Evolutionary conservation across 345 rosid genomes (phyloP).

Genomic region (Rhizophora mangle): DNA sequence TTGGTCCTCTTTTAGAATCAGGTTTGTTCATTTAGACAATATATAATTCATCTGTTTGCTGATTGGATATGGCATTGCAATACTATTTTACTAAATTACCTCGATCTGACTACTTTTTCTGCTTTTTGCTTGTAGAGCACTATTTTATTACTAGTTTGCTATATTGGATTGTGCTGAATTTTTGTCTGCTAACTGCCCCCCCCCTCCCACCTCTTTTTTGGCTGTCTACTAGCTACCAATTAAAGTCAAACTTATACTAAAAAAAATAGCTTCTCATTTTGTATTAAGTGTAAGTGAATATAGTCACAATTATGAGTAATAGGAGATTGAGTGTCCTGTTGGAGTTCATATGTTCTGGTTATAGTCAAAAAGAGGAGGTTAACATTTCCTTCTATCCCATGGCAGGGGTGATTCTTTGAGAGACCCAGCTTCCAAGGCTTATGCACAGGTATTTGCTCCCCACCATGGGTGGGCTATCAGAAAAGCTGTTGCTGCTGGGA

Average conservation of each 20-base stretch:
- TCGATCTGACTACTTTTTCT: too few species aligned
- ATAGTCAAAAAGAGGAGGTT: neutral
- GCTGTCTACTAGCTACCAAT: too few species aligned
- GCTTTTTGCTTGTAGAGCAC: too few species aligned
- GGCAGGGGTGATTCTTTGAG: conserved; percentile 77
- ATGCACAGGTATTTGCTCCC: conserved; percentile 86
- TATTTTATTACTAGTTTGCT: too few species aligned
- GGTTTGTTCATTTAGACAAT: too few species aligned
- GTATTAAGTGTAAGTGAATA: neutral
- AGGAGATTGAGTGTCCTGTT: conserved; percentile 9
- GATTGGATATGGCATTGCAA: too few species aligned
- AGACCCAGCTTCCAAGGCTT: conserved; percentile 87
- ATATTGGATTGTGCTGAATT: too few species aligned
- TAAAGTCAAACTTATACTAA: neutral
- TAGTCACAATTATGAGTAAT: neutral
- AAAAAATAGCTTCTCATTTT: neutral
- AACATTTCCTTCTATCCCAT: conserved; percentile 2
- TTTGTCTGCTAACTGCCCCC: too few species aligned
- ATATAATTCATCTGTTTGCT: too few species aligned
- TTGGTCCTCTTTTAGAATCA: too few species aligned
- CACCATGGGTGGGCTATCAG: conserved; percentile 96
- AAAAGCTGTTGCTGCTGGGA: conserved; percentile 86
- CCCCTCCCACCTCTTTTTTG: too few species aligned
- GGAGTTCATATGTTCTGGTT: conserved; percentile 4
- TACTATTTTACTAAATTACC: too few species aligned